phyloP scores from a whole-genome alignment of 208 protist genomes.

The Leishmania guyanensis region DNA sequence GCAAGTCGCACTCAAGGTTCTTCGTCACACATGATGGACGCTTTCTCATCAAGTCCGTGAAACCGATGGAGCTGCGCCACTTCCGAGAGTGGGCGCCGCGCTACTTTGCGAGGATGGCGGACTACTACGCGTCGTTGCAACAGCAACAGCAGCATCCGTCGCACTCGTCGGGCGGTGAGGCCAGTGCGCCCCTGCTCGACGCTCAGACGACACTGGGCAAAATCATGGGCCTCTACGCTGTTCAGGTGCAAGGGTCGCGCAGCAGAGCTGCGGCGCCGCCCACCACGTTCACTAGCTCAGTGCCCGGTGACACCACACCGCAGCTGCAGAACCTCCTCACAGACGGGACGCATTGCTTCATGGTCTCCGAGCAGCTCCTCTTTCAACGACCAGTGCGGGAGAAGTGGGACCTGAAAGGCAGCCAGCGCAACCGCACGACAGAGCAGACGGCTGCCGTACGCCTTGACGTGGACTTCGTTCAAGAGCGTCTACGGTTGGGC shows the following conservation, averaged over 20 bases:
- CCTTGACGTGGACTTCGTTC: constrained; percentile 75
- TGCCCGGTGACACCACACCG: neutral
- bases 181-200: neutral
- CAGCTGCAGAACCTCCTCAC: constrained; percentile 7
- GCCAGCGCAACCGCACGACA: constrained; percentile 77
- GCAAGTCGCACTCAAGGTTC: constrained; percentile 73
- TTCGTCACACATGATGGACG: constrained; percentile 66
- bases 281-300: neutral
- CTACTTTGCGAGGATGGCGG: constrained; percentile 69
- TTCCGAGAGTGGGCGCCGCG: constrained; percentile 52
- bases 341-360: constrained; percentile 57
- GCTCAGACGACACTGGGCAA: constrained; percentile 30
- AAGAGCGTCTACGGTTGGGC: constrained; percentile 38
- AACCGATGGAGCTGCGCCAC: constrained; percentile 69
- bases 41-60: constrained; percentile 78
- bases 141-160: constrained; percentile 3
- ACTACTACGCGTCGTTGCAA: constrained; percentile 18
- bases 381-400: constrained; percentile 16
- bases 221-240: constrained; percentile 33
- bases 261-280: neutral
- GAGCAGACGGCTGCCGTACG: constrained; percentile 53
- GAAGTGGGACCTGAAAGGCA: constrained; percentile 84
- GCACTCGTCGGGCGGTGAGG: constrained; percentile 1
- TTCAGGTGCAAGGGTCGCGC: constrained; percentile 25
- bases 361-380: constrained; percentile 69